Conservation (phyloP, 164 flowering plant species). For the Vitis amurensis region DNA sequence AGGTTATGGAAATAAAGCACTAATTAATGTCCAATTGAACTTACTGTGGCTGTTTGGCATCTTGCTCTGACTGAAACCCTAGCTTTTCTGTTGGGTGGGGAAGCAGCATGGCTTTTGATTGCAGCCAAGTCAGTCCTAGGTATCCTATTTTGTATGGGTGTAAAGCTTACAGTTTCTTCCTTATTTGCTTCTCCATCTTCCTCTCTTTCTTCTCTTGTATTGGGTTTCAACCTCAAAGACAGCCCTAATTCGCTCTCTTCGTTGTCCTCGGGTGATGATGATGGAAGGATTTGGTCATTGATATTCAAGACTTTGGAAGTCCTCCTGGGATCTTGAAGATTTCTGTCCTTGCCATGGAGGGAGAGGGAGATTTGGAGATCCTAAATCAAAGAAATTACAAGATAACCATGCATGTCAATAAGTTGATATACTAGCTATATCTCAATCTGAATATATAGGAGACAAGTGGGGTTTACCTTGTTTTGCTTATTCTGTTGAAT, state of each 20-base stretch:
- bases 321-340: conserved; percentile 11
- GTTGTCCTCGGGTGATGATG: conserved; percentile 14
- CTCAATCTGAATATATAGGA: too few species aligned
- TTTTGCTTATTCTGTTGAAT: conserved; percentile 33
- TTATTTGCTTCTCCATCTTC: conserved; percentile 10
- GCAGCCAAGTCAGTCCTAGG: conserved; percentile 31
- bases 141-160: conserved; percentile 19
- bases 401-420: background rate
- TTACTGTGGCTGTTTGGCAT: conserved; percentile 72
- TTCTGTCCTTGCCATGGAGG: conserved; percentile 14
- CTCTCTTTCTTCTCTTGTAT: conserved; percentile 9
- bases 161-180: conserved; percentile 12
- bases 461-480: conserved; percentile 25
- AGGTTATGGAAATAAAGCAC: background rate
- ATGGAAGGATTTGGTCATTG: conserved; percentile 7
- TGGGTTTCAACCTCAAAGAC: conserved; percentile 46
- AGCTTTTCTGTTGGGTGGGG: conserved; percentile 58
- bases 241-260: conserved; percentile 46
- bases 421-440: too few species aligned
- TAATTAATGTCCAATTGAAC: conserved; percentile 17
- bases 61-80: conserved; percentile 89
- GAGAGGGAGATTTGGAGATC: conserved; percentile 41
- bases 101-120: conserved; percentile 26
- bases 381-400: conserved; percentile 18
- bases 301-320: conserved; percentile 3